A percentile compares a stretch with the other conserved stretches of the same genome.
These are phyloP conservation scores for Candida dajiaensis DNA, from an alignment of 805 yeast species.

Conservation along the genomic window DNA sequence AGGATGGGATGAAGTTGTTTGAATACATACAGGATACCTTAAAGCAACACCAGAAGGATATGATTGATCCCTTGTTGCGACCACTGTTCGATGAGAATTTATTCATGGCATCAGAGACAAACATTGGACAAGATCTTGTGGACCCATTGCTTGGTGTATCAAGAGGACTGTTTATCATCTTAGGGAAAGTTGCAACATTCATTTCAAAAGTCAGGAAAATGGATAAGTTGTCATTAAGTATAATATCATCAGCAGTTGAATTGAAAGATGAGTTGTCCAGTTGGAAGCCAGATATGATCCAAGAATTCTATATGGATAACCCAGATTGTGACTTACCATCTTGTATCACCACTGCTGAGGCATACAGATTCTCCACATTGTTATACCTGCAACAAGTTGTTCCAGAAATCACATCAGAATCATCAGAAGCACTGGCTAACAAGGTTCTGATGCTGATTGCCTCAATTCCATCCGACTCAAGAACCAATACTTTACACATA, in stretches of 20 bases:
- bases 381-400: conserved; percentile 64
- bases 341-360: conserved; percentile 65
- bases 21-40: neutral
- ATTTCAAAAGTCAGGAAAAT: conserved; percentile 41
- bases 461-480: conserved; percentile 53
- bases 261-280: conserved; percentile 44
- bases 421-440: conserved; percentile 52
- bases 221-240: conserved; percentile 36
- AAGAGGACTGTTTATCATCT: conserved; percentile 55
- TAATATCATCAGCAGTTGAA: conserved; percentile 49
- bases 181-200: conserved; percentile 57
- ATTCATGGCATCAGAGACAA: neutral
- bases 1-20: neutral
- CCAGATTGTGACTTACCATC: conserved; percentile 45
- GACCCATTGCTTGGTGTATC: conserved; percentile 69
- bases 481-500: conserved; percentile 53
- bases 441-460: conserved; percentile 55
- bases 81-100: conserved; percentile 6
- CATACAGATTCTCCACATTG: conserved; percentile 55
- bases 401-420: conserved; percentile 55
- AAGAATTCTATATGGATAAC: neutral
- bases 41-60: neutral
- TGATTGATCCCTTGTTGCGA: conserved; percentile 3
- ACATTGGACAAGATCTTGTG: conserved; percentile 22
- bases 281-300: conserved; percentile 47